Base-by-base conservation (phyloP, 2,329 filamentous ascomycete genomes). In the Stylonectria norvegica region DNA sequence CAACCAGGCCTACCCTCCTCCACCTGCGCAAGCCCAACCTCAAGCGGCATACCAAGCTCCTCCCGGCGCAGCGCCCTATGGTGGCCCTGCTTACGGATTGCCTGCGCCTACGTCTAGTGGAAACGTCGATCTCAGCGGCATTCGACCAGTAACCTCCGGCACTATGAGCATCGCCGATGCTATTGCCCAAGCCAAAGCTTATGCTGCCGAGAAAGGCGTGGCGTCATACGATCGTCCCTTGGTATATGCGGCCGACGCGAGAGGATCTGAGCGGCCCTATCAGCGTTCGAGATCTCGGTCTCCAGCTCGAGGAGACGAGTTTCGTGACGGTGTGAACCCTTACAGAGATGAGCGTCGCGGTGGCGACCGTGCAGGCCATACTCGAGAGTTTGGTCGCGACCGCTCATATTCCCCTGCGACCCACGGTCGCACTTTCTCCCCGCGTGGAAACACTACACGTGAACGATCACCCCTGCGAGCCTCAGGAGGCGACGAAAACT, bases 321-420 rank as follows among this genome's bases (percentile, higher is more conserved):
- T 79, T 64, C 79, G 84, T 64, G 85, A 89, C 62, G 83, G 81
- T 58, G 82, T 84, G 66, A 91, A 88, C 58, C 85, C 86, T 16
- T 94, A 93, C 64, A 78, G 88, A 61, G 89, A 95, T 61, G 88
- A 95, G 64, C 81, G 89, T 55, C 83, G 89, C 53, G n/a, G n/a
- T n/a, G 81, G 78, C 47, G 75, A 69, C 53, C 73, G 73, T 35
- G 60, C 57, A 9, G 56, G 61, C 14, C 47, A 53, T 34, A 45
- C 42, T 15, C 48, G 55, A 10, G 22, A 25, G 25, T 61, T 61
- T 63, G 78, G 77, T 43, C 76, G 83, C 57, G 84, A 88, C 34
- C 78, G 88, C 44, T 91, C 88, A 12, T 84, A 82, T 60, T 89
- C 86, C 31, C 83, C 81, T 25, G 71, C 74, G 35, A 68, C 70